These are phyloP conservation scores for Colletotrichum cordylinicola DNA, from an alignment of 2,329 filamentous ascomycete genomes.

Conservation along the genomic window DNA sequence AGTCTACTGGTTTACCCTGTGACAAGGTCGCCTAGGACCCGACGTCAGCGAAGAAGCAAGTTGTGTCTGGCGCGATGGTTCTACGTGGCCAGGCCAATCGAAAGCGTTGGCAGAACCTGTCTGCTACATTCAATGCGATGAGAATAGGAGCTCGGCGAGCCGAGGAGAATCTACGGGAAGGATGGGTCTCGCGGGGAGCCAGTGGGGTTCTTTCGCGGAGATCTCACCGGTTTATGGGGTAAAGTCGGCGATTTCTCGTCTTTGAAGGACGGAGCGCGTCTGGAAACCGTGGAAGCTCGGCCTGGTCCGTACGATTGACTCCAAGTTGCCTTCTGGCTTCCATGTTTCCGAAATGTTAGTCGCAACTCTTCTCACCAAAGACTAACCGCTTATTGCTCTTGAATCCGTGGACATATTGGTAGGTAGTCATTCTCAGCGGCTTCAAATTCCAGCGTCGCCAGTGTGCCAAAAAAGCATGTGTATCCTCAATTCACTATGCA, in stretches of 20 bases:
- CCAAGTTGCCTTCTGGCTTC: background rate
- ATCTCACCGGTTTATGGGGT: background rate
- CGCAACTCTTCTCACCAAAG: background rate
- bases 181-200: slow-evolving; percentile 12
- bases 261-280: background rate
- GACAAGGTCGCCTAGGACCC: background rate
- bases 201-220: background rate
- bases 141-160: background rate
- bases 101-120: background rate
- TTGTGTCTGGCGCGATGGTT: background rate
- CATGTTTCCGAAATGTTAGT: background rate
- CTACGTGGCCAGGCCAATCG: background rate
- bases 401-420: too few relatives aligned
- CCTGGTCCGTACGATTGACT: background rate
- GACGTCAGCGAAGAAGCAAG: background rate
- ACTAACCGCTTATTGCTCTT: background rate
- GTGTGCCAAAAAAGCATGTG: background rate
- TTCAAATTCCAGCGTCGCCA: background rate
- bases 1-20: background rate
- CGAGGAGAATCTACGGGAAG: background rate
- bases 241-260: background rate
- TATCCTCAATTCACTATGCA: too few relatives aligned
- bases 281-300: background rate
- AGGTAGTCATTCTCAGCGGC: background rate
- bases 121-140: background rate